Base-by-base conservation (phyloP, 805 yeast species). In the Starmerella scarabaei region DNA sequence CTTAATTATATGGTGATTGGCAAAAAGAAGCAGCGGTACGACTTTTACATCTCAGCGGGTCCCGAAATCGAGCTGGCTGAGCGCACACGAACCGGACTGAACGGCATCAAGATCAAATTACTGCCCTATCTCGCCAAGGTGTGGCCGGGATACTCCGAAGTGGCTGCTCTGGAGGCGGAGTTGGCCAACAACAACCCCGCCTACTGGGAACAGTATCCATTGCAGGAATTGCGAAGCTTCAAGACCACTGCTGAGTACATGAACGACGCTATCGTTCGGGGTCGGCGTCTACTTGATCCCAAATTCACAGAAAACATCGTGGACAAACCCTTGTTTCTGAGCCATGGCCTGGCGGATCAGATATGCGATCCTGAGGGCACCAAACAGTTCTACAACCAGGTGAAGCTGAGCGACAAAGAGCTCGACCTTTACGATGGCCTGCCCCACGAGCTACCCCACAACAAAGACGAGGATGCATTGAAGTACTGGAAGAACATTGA, bases 311-410 rank as follows among this genome's bases (percentile, higher is more conserved):
- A 39, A n/a, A 45, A 52, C 37, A 52, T 53, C 23, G 53, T 55
- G 12, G 55, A 61, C 34, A 49, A 54, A 19, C 65, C 67, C n/a
- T 43, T 61, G 14, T 48, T 60, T 21, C 37, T 61, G 7, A 30
- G 45, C 30, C 62, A 56, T 33, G 66, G 66, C 21, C 42, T 72
- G 77, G 67, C 28, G 2, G 56, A 53, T 32, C 21, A n/a, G 15
- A 32, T 53, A 17, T 47, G 56, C 40, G 52, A 46, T 30, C 35
- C 28, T 21, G 39, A 31, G 12, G 46, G 44, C 21, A 26, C 52
- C 5, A 27, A 33, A 29, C 17, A 42, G 38, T 50, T 50, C 35
- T 34, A 43, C 33, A 31, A 38, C 3, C 15, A 35, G 23, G 45
- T 38, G 9, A 38, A 34, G 15, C 37, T 44, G 12, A 35, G 38